Conservation (phyloP, 2,329 filamentous ascomycete species). For the Monilinia fructigena region DNA sequence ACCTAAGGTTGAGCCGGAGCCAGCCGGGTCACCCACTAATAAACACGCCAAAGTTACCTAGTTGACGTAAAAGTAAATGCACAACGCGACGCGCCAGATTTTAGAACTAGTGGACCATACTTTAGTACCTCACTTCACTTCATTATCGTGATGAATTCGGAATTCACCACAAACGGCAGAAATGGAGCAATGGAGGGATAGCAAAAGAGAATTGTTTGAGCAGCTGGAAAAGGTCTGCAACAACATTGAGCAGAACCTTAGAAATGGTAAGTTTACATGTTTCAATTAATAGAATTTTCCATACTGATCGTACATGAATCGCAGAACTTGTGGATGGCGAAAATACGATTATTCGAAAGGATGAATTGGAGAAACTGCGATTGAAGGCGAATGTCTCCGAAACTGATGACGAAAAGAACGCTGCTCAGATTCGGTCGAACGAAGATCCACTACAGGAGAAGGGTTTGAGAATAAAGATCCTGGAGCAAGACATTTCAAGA, state of each 20-base stretch:
- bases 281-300: not conserved
- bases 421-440: not conserved
- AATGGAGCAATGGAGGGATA: constrained; percentile 37
- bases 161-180: not conserved
- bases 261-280: constrained; percentile 27
- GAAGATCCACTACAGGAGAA: constrained; percentile 12
- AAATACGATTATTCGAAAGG: constrained; percentile 11
- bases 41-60: not conserved
- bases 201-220: constrained; percentile 31
- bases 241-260: constrained; percentile 30
- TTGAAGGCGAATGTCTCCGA: not conserved
- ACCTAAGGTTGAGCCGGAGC: too few relatives aligned
- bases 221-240: constrained; percentile 32
- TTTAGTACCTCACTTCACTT: not conserved
- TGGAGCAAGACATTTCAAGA: constrained; percentile 19
- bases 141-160: constrained; percentile 1
- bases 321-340: constrained; percentile 24
- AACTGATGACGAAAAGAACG: not conserved
- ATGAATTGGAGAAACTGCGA: constrained; percentile 6
- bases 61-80: not conserved
- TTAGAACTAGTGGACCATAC: not conserved
- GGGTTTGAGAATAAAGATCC: constrained; percentile 1
- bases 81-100: constrained; percentile 11
- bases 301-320: not conserved
- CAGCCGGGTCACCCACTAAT: not conserved